Evolutionary conservation across 2,329 filamentous ascomycete genomes (phyloP).

Genomic region (Penicillium sp.): DNA sequence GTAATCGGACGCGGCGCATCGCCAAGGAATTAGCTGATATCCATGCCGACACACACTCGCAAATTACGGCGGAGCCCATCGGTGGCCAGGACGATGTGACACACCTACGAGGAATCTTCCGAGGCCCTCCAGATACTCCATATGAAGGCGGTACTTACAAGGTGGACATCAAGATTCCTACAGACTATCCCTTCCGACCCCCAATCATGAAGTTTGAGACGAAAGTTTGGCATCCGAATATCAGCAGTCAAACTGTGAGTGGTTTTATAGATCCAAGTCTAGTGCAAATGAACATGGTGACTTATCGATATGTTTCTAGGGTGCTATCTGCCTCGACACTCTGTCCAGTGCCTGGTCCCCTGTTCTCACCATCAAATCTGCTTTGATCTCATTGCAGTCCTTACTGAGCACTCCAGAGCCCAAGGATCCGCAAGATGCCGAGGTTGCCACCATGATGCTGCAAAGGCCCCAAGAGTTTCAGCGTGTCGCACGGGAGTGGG

Average conservation of each 20-base stretch:
- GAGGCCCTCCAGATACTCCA: conserved; percentile 86
- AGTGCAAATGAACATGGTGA: background rate
- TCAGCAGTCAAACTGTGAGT: conserved; percentile 88
- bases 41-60: conserved; percentile 68
- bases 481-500: conserved; percentile 85
- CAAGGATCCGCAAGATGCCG: conserved; percentile 93
- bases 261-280: background rate
- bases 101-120: conserved; percentile 79
- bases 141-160: conserved; percentile 83
- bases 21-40: conserved; percentile 54
- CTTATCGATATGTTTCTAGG: conserved; percentile 56
- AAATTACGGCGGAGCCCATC: conserved; percentile 69
- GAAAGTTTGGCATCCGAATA: conserved; percentile 95
- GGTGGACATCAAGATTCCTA: conserved; percentile 84
- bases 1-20: conserved; percentile 59
- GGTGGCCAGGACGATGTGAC: conserved; percentile 69
- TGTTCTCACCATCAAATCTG: conserved; percentile 93
- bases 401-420: conserved; percentile 92
- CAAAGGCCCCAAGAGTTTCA: conserved; percentile 77
- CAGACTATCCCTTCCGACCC: conserved; percentile 89
- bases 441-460: conserved; percentile 89
- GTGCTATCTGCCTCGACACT: conserved; percentile 95
- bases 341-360: conserved; percentile 90
- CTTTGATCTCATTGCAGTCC: conserved; percentile 88
- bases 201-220: conserved; percentile 90